Base-by-base conservation (phyloP, 805 yeast genomes). In the Candida michaelii region DNA sequence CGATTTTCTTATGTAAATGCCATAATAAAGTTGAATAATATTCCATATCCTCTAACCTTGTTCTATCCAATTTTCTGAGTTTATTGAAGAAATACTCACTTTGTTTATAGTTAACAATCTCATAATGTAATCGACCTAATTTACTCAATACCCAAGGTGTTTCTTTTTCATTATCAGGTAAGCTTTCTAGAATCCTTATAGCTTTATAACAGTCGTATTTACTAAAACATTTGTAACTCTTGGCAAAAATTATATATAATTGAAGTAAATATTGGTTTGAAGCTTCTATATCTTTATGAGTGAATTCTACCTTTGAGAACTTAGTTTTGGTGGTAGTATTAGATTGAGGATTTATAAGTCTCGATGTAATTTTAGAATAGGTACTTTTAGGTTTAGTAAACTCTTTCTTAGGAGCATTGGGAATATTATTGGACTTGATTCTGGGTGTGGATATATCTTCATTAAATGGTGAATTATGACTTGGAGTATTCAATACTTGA, bases 101-200 rank as follows among this genome's bases (percentile, higher is more conserved):
- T 60, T 84, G 85, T 44, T 80, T 82, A 63, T 91, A 91, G 59
- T 89, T 85, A 14, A 86, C 91, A 49, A 85, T 79, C 59, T 91
- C 98, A 62, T 85, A 90, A 62, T 89, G 89, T 32, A 88, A 66
- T 49, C 89, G 71, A 0, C 96, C 99, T 17, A 85, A 60, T 51
- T 83, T 82, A 16, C 89, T 77, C 37, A 88, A 73, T 10, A 89
- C 95, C 87, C 93, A 89, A 0, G 97, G 93, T 16, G 96, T 76
- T 41, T 79, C 69, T 45, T 75, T 68, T 60, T 83, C 86, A 36
- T 69, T 54, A 38, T 73, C 75, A 1, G 95, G 87, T 15, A 93
- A 67, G 17, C 79, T 62, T 41, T 79, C 80, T 23, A 91, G 67
- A 2, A 80, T 65, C 42, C 91, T 65, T 8, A 90, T 79, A 0